Percentiles rank a stretch among this genome's conserved stretches.
Conservation (phyloP, 495 filamentous ascomycete genomes). For the Aspergillus nidulans region DNA sequence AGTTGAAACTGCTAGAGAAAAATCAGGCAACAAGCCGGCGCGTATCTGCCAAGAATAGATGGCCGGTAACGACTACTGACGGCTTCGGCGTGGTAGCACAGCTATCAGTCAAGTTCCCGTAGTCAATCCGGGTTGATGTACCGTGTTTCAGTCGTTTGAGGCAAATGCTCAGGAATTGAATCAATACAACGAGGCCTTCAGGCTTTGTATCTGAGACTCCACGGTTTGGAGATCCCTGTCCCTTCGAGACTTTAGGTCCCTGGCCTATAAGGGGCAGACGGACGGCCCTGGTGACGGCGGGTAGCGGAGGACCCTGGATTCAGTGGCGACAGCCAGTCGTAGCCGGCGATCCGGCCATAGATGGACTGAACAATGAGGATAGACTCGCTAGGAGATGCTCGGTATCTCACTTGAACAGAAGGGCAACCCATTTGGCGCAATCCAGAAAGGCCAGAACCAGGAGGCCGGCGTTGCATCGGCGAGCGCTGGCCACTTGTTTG, state of each 20-base stretch:
- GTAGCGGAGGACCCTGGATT: neutral
- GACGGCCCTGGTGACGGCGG: neutral
- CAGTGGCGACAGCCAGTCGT: neutral
- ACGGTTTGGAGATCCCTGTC: neutral
- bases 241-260: neutral
- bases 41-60: slow-evolving; percentile 2
- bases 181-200: neutral
- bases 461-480: neutral
- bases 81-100: neutral
- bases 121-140: neutral
- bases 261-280: slow-evolving; percentile 1
- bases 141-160: neutral
- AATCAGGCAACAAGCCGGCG: neutral
- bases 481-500: slow-evolving; percentile 4
- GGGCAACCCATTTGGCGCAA: neutral
- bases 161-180: neutral
- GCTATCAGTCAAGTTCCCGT: neutral
- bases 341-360: neutral
- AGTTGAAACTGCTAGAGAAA: neutral
- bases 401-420: neutral
- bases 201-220: neutral
- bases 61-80: neutral
- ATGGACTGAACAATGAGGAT: neutral
- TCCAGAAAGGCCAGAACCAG: neutral
- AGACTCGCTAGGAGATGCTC: neutral